Evolutionary conservation across 208 protist species (phyloP).

Genomic region (Leishmania braziliensis): DNA sequence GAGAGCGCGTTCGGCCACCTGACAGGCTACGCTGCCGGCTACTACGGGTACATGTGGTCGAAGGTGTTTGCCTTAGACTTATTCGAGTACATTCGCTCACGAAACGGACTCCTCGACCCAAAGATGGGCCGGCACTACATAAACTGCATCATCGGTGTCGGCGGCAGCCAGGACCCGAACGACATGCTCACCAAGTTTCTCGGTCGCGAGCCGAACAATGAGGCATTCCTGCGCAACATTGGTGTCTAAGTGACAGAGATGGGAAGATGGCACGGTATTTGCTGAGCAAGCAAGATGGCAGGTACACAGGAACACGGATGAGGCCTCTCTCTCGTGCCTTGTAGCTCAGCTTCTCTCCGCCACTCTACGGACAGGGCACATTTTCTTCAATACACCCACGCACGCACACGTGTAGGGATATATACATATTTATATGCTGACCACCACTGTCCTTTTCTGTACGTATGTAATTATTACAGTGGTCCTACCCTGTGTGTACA

Average conservation of each 20-base stretch:
- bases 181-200: slow-evolving; percentile 81
- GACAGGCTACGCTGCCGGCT: slow-evolving; percentile 77
- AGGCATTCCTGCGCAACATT: slow-evolving; percentile 76
- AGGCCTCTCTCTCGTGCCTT: neutral
- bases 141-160: slow-evolving; percentile 76
- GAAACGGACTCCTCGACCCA: slow-evolving; percentile 70
- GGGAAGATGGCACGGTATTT: neutral
- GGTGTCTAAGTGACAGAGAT: slow-evolving; percentile 39
- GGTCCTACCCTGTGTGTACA: neutral
- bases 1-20: slow-evolving; percentile 84
- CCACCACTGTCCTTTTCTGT: neutral
- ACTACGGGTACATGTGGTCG: slow-evolving; percentile 90
- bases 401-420: neutral
- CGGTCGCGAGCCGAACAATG: slow-evolving; percentile 78
- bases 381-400: neutral
- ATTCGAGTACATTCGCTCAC: slow-evolving; percentile 76
- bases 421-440: neutral
- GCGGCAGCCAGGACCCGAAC: slow-evolving; percentile 75
- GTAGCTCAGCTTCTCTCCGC: neutral
- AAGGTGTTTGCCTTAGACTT: slow-evolving; percentile 88
- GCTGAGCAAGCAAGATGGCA: neutral
- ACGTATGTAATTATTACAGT: neutral
- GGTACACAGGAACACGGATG: neutral
- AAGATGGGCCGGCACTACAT: slow-evolving; percentile 67
- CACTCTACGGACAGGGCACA: neutral